Percentiles rank a stretch among this genome's conserved stretches.
Evolutionary conservation across 2,329 filamentous ascomycete genomes (phyloP).

Genomic region (Diaporthe citri): DNA sequence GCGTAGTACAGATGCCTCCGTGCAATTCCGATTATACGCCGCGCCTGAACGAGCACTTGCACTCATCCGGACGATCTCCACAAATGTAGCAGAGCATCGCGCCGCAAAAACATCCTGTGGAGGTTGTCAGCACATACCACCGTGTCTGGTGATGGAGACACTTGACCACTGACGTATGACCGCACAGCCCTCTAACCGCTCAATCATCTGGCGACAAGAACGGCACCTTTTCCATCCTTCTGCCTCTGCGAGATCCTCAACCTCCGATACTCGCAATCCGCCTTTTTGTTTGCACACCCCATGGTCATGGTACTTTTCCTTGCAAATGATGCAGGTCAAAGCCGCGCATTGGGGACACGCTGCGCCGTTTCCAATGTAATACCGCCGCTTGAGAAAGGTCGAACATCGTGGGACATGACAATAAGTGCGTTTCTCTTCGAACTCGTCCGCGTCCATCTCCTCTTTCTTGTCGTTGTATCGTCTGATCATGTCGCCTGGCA

Average conservation of each 20-base stretch:
- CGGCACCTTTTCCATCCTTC: constrained; percentile 66
- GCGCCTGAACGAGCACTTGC: too few species aligned
- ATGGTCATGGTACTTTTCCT: constrained; percentile 58
- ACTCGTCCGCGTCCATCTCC: constrained; percentile 53
- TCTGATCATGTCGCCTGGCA: constrained; percentile 51
- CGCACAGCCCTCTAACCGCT: constrained; percentile 62
- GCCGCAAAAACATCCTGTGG: constrained; percentile 58
- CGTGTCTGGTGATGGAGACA: background rate
- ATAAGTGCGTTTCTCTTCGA: constrained; percentile 53
- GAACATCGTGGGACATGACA: constrained; percentile 61
- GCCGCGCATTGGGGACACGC: constrained; percentile 57
- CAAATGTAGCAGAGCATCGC: constrained; percentile 63
- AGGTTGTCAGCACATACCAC: background rate
- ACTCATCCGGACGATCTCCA: too few species aligned
- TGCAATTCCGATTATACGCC: too few species aligned
- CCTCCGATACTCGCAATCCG: constrained; percentile 46
- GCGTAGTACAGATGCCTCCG: too few species aligned
- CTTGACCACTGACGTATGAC: constrained; percentile 65
- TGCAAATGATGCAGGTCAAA: constrained; percentile 65
- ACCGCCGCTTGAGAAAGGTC: constrained; percentile 55
- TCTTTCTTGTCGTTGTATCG: constrained; percentile 58
- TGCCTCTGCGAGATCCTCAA: constrained; percentile 55
- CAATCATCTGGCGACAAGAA: constrained; percentile 60
- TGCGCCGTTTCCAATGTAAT: constrained; percentile 48
- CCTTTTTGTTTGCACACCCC: constrained; percentile 62